phyloP scores from a whole-genome alignment of 148 eudicot species.

The Cornus controversa region DNA sequence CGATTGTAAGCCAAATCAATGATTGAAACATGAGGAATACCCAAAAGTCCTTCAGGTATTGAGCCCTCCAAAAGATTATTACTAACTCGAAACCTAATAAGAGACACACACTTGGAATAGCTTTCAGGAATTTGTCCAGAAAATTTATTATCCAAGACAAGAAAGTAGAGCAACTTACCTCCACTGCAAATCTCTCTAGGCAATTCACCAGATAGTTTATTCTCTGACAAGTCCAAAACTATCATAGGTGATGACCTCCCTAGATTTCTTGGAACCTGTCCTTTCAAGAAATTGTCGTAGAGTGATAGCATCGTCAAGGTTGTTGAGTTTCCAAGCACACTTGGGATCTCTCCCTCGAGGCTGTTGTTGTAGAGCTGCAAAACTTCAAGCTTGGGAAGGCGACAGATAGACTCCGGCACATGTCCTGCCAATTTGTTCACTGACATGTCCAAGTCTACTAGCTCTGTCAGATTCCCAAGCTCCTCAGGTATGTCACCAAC shows the following conservation, averaged over 20 bases:
- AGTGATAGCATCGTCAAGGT: constrained; percentile 57
- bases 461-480: constrained; percentile 67
- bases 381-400: constrained; percentile 56
- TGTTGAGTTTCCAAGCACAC: constrained; percentile 45
- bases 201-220: constrained; percentile 51
- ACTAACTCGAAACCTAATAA: constrained; percentile 75
- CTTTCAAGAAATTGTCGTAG: constrained; percentile 65
- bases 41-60: constrained; percentile 56
- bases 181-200: constrained; percentile 58
- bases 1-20: constrained; percentile 67
- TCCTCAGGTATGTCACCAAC: constrained; percentile 70
- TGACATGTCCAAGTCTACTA: constrained; percentile 65
- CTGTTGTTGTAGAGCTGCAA: constrained; percentile 85
- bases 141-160: constrained; percentile 57
- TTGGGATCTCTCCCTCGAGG: constrained; percentile 68
- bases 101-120: constrained; percentile 59
- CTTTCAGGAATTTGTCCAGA: constrained; percentile 60
- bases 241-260: constrained; percentile 56
- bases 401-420: constrained; percentile 54
- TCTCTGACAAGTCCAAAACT: constrained; percentile 67
- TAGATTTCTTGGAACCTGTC: constrained; percentile 66
- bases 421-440: constrained; percentile 62
- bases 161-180: constrained; percentile 71
- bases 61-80: constrained; percentile 54
- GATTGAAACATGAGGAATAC: constrained; percentile 67